phyloP scores from a whole-genome alignment of 768 basidiomycete genomes.

The Russula foetens region DNA sequence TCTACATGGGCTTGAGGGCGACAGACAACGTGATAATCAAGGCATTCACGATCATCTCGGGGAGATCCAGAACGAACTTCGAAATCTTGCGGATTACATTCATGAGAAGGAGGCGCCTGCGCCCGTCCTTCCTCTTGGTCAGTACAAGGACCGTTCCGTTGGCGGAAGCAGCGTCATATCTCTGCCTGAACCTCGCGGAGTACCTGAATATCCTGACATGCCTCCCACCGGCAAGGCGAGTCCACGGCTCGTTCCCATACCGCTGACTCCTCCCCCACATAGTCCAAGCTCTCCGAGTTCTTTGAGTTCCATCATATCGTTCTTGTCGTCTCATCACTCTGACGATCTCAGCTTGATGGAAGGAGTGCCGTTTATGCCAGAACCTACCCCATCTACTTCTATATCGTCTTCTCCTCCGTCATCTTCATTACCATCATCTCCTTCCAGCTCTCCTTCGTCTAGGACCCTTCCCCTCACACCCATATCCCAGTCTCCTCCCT shows the following conservation, averaged over 20 bases:
- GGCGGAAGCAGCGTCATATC: constrained; percentile 31
- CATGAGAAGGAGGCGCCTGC: constrained; percentile 18
- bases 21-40: constrained; percentile 53
- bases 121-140: background rate
- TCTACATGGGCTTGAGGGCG: constrained; percentile 56
- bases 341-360: constrained; percentile 51
- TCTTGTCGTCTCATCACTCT: constrained; percentile 60
- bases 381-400: background rate
- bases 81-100: constrained; percentile 37
- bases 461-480: constrained; percentile 8
- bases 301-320: constrained; percentile 32
- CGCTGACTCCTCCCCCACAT: constrained; percentile 37
- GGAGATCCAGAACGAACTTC: constrained; percentile 61
- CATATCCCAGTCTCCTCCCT: constrained; percentile 12
- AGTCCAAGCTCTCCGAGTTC: constrained; percentile 36
- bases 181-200: constrained; percentile 20
- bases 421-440: constrained; percentile 31
- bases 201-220: constrained; percentile 7
- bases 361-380: constrained; percentile 26
- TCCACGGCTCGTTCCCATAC: constrained; percentile 24
- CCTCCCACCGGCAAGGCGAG: constrained; percentile 6
- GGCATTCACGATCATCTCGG: constrained; percentile 61
- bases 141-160: constrained; percentile 14
- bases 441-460: constrained; percentile 9
- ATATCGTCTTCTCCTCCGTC: constrained; percentile 30